Evolutionary conservation across 345 rosid genomes (phyloP).

Genomic region (Adansonia digitata): DNA sequence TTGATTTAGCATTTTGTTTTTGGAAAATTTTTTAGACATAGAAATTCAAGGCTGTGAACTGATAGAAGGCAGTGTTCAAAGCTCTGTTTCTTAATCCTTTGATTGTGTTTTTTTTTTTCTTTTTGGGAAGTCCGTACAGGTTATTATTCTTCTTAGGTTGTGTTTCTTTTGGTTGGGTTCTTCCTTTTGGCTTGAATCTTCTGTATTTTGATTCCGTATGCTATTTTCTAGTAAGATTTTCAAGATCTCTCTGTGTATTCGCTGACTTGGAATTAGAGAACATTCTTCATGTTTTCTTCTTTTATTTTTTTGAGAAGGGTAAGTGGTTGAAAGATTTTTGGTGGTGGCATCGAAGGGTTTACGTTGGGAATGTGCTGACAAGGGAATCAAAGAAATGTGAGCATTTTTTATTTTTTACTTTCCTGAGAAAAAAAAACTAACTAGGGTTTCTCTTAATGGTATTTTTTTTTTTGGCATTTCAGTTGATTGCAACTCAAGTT

Average conservation of each 20-base stretch:
- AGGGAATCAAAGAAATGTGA: constrained; percentile 3
- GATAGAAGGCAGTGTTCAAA: background rate
- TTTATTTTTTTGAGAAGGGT: background rate
- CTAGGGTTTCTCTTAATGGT: background rate
- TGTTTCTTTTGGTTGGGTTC: background rate
- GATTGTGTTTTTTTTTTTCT: background rate
- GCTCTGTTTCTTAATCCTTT: background rate
- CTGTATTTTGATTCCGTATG: background rate
- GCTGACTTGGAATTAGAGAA: background rate
- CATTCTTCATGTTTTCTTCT: background rate
- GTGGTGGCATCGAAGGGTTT: constrained; percentile 25
- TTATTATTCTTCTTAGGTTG: background rate
- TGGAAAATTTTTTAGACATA: background rate
- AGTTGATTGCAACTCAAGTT: constrained; percentile 25
- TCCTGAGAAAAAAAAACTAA: background rate
- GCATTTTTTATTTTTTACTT: constrained; percentile 5
- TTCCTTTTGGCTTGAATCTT: constrained; percentile 6
- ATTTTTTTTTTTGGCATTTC: constrained; percentile 6
- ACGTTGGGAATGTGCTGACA: constrained; percentile 15
- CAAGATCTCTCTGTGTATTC: background rate
- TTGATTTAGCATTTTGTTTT: background rate
- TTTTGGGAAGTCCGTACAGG: background rate
- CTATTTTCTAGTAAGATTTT: background rate
- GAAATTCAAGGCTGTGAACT: background rate
- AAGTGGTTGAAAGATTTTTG: constrained; percentile 13